Conservation (phyloP, 176 grass and related monocot genomes). For the Cymbopogon citratus region DNA sequence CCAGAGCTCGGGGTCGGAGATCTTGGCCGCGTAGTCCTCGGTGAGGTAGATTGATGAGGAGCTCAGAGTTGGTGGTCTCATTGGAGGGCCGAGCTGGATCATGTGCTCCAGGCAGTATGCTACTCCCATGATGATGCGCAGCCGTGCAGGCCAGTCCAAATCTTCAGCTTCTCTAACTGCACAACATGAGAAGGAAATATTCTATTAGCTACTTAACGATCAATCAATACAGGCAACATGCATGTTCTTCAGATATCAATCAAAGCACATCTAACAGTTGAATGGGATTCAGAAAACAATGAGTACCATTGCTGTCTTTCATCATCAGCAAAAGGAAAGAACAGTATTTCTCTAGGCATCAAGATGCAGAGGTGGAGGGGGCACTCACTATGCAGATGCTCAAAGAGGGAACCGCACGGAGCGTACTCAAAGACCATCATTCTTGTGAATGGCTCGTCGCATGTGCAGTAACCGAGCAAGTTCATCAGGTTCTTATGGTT, state of each 20-base stretch:
- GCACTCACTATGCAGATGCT: background rate
- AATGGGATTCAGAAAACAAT: background rate
- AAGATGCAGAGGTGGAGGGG: background rate
- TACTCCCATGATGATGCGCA: conserved; percentile 77
- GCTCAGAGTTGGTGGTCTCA: conserved; percentile 44
- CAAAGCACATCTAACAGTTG: no score
- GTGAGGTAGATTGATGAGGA: conserved; percentile 76
- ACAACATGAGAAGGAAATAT: background rate
- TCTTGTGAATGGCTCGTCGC: conserved; percentile 53
- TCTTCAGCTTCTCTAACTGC: conserved; percentile 82
- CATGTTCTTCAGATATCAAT: background rate
- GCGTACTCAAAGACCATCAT: conserved; percentile 91
- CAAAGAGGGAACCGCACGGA: conserved; percentile 7
- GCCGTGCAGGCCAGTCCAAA: conserved; percentile 52
- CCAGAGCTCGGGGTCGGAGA: conserved; percentile 53
- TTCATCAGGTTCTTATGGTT: no score
- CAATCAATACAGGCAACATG: background rate
- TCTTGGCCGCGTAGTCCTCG: conserved; percentile 82
- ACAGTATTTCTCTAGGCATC: background rate
- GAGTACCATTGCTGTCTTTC: background rate
- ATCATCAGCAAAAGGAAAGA: background rate
- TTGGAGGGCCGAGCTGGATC: conserved; percentile 42
- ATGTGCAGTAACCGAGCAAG: no score
- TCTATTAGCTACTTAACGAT: background rate
- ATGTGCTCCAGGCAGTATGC: conserved; percentile 73